Base-by-base conservation (phyloP, 331 rosid species). In the Saraca asoca region DNA sequence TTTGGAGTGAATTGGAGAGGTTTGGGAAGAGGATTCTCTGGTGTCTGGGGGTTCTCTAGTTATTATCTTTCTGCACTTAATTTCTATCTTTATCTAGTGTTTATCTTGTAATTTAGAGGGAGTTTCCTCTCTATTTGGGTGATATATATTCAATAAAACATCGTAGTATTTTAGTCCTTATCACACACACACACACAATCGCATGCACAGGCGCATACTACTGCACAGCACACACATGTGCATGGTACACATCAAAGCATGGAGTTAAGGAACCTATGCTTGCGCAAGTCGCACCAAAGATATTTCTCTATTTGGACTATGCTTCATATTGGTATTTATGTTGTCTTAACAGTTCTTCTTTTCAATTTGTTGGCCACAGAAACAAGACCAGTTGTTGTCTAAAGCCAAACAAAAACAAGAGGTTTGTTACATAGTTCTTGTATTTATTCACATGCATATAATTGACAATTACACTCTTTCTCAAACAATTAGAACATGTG, bases 321-420 rank as follows among this genome's bases (percentile, higher is more conserved):
- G 62, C 50, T 67, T 71, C 38, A 43, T 24, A 62, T 18, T 62
- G 18, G 17, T 52, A 17, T 43, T 53, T 14, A 29, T 34, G 24
- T 51, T 18, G 39, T 54, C 48, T 52, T 72, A 46, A 53, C 49
- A 33, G 38, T 72, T 82, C 41, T 51, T 48, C 14, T 18, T 71
- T 69, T 48, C 42, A 46, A 48, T 55, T 42, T 43, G 11, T 71
- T 79, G 38, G 66, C 62, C 41, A 64, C 84, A 78, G 87, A 93
- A 62, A 72, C 91, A 84, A 68, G 87, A 78, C 34, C 90, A 81
- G 81, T 72, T 82, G 70, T 84, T 89, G 83, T 60, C 55, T 62
- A 93, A 81, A 86, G 88, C 95, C 50, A 84, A 84, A 67, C 90
- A 84, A 70, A 75, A 64, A 44, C 88, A 90, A 49, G 96, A 90